A percentile compares a stretch with the other conserved stretches of the same genome.
Conservation (phyloP, 1,139 yeast species). For the Sugiyamaella grinbergsii region DNA sequence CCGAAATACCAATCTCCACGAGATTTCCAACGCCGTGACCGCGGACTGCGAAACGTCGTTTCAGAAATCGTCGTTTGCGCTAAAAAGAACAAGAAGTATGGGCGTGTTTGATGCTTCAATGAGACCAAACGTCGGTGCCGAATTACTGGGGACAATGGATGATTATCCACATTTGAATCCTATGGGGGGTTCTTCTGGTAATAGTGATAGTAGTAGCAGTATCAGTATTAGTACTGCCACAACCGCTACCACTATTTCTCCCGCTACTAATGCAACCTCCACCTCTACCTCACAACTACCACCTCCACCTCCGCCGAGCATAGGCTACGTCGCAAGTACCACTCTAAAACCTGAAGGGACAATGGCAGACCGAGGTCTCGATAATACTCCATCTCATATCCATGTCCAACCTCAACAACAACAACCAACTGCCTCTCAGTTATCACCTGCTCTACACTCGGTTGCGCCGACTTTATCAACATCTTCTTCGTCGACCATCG, state of each 20-base stretch:
- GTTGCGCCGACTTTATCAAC: constrained; percentile 13
- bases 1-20: constrained; percentile 29
- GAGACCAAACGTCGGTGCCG: constrained; percentile 24
- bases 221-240: too few species aligned
- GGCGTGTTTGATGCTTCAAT: constrained; percentile 61
- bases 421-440: not conserved
- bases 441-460: not conserved
- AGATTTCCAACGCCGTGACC: constrained; percentile 54
- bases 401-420: not conserved
- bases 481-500: constrained; percentile 11
- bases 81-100: constrained; percentile 81
- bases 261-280: not conserved
- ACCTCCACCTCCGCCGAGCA: constrained; percentile 5
- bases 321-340: constrained; percentile 5
- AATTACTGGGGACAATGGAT: constrained; percentile 27
- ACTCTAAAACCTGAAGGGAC: constrained; percentile 12
- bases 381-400: too few species aligned
- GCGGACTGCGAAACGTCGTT: constrained; percentile 75
- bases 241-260: not conserved
- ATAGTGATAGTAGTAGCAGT: too few species aligned
- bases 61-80: constrained; percentile 67
- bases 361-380: too few species aligned
- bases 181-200: not conserved
- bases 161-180: constrained; percentile 34
- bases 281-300: too few species aligned